These are phyloP conservation scores for Polymyxa betae DNA, from an alignment of 208 protist genomes.

Conservation along the genomic window DNA sequence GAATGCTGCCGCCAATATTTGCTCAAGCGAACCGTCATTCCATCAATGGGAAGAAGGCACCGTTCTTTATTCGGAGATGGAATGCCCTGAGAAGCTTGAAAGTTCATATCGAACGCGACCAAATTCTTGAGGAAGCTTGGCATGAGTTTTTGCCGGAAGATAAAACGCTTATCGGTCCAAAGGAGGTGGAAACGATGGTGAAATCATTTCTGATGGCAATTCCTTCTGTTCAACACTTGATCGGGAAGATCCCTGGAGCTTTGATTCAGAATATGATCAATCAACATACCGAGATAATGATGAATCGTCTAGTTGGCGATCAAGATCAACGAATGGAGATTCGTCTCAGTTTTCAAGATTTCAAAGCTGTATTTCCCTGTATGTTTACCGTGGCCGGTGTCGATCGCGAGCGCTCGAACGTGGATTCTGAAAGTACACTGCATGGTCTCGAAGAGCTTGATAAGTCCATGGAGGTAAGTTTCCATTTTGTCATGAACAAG, in stretches of 20 bases:
- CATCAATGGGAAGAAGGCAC: background rate
- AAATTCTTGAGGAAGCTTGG: background rate
- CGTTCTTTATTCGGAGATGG: constrained; percentile 27
- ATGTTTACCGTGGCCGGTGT: constrained; percentile 5
- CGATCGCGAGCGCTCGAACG: background rate
- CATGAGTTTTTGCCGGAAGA: constrained; percentile 16
- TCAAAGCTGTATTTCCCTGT: constrained; percentile 1
- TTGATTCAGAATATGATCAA: constrained; percentile 42
- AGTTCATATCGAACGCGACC: background rate
- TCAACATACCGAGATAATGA: constrained; percentile 27
- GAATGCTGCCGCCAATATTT: background rate
- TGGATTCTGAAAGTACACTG: constrained; percentile 30
- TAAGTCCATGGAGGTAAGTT: background rate
- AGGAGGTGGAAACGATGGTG: constrained; percentile 8
- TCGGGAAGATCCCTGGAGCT: constrained; percentile 15
- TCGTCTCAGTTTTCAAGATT: background rate
- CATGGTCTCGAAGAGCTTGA: constrained; percentile 41
- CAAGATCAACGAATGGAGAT: background rate
- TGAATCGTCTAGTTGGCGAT: constrained; percentile 32
- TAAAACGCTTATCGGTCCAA: background rate
- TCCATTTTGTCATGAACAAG: background rate
- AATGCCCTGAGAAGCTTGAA: background rate
- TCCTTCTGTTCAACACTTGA: constrained; percentile 26
- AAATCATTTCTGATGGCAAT: constrained; percentile 10
- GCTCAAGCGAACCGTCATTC: background rate